Percentiles rank a stretch among this genome's conserved stretches.
Conservation (phyloP, 331 rosid species). For the Acacia concinna region DNA sequence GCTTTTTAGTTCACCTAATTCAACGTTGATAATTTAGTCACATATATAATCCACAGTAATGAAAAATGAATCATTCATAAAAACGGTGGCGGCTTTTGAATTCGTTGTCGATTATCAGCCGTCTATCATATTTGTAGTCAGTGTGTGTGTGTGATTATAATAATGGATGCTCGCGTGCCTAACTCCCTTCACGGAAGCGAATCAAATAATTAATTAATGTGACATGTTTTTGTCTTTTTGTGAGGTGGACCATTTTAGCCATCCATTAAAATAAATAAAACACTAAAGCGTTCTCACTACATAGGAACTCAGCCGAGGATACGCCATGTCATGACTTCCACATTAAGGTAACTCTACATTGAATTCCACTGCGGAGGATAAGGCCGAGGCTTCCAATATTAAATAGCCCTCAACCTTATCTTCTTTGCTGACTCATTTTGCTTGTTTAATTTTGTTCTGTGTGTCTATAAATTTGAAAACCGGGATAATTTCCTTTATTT, state of each 20-base stretch:
- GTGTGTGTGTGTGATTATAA: not conserved
- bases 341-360: not conserved
- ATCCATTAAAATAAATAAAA: slow-evolving; percentile 1
- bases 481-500: not conserved
- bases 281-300: not conserved
- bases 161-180: slow-evolving; percentile 21
- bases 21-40: not conserved
- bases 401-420: not conserved
- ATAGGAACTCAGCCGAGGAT: not conserved
- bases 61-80: not conserved
- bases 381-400: not conserved
- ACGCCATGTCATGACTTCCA: not conserved
- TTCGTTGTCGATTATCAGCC: slow-evolving; percentile 15
- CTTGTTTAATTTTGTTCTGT: not conserved
- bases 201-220: not conserved
- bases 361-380: not conserved
- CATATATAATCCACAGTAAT: slow-evolving; percentile 4
- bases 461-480: not conserved
- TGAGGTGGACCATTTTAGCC: not conserved
- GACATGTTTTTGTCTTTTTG: not conserved
- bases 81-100: not conserved
- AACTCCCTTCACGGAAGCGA: not conserved
- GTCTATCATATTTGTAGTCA: not conserved
- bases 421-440: not conserved
- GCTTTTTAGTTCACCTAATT: not conserved